Evolutionary conservation across 306 rosid genomes (phyloP), one percentile per base, ranked within the genome.

Genomic region (Argentina anserina): DNA sequence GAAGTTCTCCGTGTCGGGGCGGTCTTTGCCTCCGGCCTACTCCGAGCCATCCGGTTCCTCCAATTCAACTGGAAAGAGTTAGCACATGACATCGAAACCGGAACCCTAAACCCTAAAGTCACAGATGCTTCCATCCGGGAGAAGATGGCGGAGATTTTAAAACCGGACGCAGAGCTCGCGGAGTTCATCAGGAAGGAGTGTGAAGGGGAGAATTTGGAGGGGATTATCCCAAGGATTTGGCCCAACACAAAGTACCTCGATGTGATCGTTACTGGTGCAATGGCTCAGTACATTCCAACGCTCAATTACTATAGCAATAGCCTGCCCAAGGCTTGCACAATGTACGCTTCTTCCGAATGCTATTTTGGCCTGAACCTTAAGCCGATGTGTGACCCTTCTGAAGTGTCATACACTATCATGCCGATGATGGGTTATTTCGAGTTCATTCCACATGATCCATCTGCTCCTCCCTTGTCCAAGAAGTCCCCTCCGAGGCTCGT

Each of bases 341-440:
- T 91, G 97, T 94, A 91, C 65, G 99, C 97, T 0, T 94, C 99
- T 0, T 94, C 99, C 0, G 99, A 94, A 73, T 94, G 99, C 20
- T 94, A 84, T 31, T 94, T 94, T 28, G 99, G 99, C 0, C 89
- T 91, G 0, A 94, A 94, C 75, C 85, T 94, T 8, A 84, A 81
- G 18, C 97, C 99, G 13, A 86, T 89, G 84, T 69, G 75, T 1
- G 79, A 87, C 0, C 99, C 99, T 1, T 84, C 87, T 0, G 96
- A 91, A 3, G 96, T 91, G 3, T 81, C 95, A 2, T 94, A 91
- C 81, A 94, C 99, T 46, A 89, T 91, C 14, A 87, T 94, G 86
- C 99, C 99, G n/a, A 94, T 86, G 82, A 91, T 94, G 99, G 96
- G 79, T 9, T 94, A 91, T 86, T 94, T 91, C 52, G 97, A 94